A percentile compares a stretch with the other conserved stretches of the same genome.
Conservation (phyloP, 2,329 filamentous ascomycete genomes). For the Helminthosporium solani region DNA sequence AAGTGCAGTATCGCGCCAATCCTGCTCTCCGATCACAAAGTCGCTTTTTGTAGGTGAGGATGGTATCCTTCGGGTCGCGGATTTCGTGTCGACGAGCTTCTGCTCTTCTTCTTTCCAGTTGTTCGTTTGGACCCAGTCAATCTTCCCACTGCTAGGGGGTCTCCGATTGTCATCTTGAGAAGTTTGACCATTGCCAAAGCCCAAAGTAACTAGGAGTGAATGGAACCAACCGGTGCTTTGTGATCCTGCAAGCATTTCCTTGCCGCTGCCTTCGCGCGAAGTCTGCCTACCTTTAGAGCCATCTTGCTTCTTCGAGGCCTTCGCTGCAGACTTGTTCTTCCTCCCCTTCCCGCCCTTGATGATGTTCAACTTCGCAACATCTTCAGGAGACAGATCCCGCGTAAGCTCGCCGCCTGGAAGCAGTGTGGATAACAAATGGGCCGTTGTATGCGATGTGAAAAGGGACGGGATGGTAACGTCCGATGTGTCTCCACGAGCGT, state of each 20-base stretch:
- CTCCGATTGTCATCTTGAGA: constrained; percentile 57
- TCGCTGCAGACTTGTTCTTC: constrained; percentile 21
- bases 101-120: constrained; percentile 58
- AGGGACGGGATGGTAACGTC: constrained; percentile 92
- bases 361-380: constrained; percentile 44
- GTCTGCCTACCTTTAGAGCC: constrained; percentile 33
- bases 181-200: constrained; percentile 34
- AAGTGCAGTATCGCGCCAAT: constrained; percentile 80
- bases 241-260: neutral
- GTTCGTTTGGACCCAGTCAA: constrained; percentile 71
- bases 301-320: constrained; percentile 15
- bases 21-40: constrained; percentile 81
- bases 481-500: constrained; percentile 92
- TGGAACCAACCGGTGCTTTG: constrained; percentile 49
- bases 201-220: constrained; percentile 48
- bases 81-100: constrained; percentile 30
- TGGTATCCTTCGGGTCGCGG: constrained; percentile 9
- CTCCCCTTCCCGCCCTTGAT: constrained; percentile 18
- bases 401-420: constrained; percentile 67
- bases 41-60: constrained; percentile 47
- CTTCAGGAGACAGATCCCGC: constrained; percentile 61
- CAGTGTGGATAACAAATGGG: constrained; percentile 85
- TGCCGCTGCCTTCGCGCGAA: constrained; percentile 6
- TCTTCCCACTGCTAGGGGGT: constrained; percentile 70
- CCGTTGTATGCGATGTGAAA: constrained; percentile 93